Conservation (phyloP, 768 basidiomycete species). For the Podaxis carcinomalis region DNA sequence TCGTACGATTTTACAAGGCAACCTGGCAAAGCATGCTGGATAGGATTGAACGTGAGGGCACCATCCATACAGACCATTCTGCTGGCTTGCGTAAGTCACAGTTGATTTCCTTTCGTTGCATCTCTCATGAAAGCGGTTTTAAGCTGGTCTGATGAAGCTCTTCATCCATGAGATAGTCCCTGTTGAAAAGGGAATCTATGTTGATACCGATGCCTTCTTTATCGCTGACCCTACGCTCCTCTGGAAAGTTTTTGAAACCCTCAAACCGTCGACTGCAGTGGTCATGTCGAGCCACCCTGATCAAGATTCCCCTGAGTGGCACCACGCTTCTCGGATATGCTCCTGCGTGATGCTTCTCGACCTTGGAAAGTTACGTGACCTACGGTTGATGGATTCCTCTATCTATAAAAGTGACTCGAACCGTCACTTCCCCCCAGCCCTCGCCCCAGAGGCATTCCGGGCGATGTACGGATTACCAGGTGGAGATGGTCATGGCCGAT, state of each 20-base stretch:
- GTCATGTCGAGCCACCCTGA: slow-evolving; percentile 44
- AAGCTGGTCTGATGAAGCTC: slow-evolving; percentile 50
- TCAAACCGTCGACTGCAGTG: slow-evolving; percentile 31
- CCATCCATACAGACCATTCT: slow-evolving; percentile 40
- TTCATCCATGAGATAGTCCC: slow-evolving; percentile 50
- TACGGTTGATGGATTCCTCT: slow-evolving; percentile 45
- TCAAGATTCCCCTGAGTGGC: slow-evolving; percentile 34
- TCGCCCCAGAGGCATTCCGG: slow-evolving; percentile 37
- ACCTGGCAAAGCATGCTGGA: slow-evolving; percentile 37
- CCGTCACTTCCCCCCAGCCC: slow-evolving; percentile 23
- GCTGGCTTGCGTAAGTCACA: slow-evolving; percentile 41
- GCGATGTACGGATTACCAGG: slow-evolving; percentile 39
- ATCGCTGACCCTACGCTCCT: slow-evolving; percentile 42
- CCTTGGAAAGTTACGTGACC: slow-evolving; percentile 35
- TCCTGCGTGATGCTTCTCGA: slow-evolving; percentile 52
- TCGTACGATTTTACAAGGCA: slow-evolving; percentile 38
- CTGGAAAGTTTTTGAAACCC: slow-evolving; percentile 35
- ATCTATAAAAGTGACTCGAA: slow-evolving; percentile 28
- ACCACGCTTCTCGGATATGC: slow-evolving; percentile 43
- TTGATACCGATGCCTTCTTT: slow-evolving; percentile 51
- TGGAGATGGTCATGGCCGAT: slow-evolving; percentile 28
- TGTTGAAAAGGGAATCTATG: slow-evolving; percentile 41
- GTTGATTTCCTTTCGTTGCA: background rate
- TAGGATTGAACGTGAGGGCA: slow-evolving; percentile 41
- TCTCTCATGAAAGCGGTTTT: background rate